A percentile compares a stretch with the other conserved stretches of the same genome.
These are phyloP conservation scores for Diaporthe helianthi DNA, from an alignment of 2,329 filamentous ascomycete genomes.

Conservation along the genomic window DNA sequence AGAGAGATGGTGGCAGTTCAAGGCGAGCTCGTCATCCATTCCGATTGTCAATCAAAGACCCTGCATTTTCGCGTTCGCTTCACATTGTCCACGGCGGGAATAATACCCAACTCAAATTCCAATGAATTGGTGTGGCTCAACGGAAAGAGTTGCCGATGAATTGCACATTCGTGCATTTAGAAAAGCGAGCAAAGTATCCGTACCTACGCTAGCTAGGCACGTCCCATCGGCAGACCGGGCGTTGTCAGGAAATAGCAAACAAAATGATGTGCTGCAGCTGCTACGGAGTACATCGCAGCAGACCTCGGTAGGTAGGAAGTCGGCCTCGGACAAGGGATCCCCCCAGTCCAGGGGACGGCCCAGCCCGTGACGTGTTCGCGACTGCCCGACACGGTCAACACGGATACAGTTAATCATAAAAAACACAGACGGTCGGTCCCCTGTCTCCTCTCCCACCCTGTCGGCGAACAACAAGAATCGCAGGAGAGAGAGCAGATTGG, in stretches of 20 bases:
- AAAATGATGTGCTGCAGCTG: not conserved
- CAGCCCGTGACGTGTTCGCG: slow-evolving; percentile 27
- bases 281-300: too few species aligned
- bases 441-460: not conserved
- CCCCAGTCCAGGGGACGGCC: slow-evolving; percentile 23
- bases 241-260: not conserved
- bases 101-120: not conserved
- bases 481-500: too few species aligned
- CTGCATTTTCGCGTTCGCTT: not conserved
- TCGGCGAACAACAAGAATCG: not conserved
- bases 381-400: slow-evolving; percentile 17
- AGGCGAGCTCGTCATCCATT: slow-evolving; percentile 16
- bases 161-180: not conserved
- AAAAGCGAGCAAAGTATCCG: too few species aligned
- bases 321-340: slow-evolving; percentile 15
- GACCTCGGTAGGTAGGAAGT: not conserved
- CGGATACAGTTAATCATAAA: not conserved
- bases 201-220: too few species aligned
- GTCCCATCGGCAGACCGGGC: not conserved
- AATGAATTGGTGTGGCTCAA: not conserved
- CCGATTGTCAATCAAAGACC: not conserved
- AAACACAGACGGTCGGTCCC: not conserved
- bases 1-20: not conserved
- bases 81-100: not conserved
- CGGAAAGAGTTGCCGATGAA: not conserved